These are phyloP conservation scores for Peronospora belbahrii DNA, from an alignment of 352 stramenopile genomes.

Conservation along the genomic window DNA sequence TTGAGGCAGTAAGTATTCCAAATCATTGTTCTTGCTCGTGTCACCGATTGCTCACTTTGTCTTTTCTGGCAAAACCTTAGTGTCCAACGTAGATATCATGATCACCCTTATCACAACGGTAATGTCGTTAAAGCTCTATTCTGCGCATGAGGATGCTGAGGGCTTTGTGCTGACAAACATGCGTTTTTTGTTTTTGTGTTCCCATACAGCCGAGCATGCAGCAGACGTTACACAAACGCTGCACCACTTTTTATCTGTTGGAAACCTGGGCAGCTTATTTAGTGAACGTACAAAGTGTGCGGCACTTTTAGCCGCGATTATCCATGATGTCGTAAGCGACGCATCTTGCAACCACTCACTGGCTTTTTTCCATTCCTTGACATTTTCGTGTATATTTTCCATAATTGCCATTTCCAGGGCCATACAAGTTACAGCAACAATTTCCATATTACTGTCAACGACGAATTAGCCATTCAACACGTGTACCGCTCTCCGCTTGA, in stretches of 20 bases:
- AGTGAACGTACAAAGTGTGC: conserved; percentile 58
- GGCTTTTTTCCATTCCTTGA: not conserved
- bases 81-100: conserved; percentile 54
- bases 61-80: conserved; percentile 13
- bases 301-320: conserved; percentile 63
- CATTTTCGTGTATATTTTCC: not conserved
- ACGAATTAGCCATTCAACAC: conserved; percentile 75
- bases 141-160: not conserved
- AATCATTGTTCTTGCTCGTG: not conserved
- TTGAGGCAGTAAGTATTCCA: conserved; percentile 44
- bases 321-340: conserved; percentile 69
- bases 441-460: conserved; percentile 78
- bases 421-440: conserved; percentile 86
- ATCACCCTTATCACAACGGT: conserved; percentile 84
- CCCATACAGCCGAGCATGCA: conserved; percentile 54
- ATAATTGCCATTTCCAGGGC: conserved; percentile 26
- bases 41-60: not conserved
- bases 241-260: conserved; percentile 56
- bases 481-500: conserved; percentile 79
- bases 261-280: conserved; percentile 46
- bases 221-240: conserved; percentile 76
- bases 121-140: not conserved
- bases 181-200: conserved; percentile 2
- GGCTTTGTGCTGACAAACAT: conserved; percentile 3
- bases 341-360: not conserved